Evolutionary conservation across 768 basidiomycete species (phyloP).

Genomic region (Trametes cingulata): DNA sequence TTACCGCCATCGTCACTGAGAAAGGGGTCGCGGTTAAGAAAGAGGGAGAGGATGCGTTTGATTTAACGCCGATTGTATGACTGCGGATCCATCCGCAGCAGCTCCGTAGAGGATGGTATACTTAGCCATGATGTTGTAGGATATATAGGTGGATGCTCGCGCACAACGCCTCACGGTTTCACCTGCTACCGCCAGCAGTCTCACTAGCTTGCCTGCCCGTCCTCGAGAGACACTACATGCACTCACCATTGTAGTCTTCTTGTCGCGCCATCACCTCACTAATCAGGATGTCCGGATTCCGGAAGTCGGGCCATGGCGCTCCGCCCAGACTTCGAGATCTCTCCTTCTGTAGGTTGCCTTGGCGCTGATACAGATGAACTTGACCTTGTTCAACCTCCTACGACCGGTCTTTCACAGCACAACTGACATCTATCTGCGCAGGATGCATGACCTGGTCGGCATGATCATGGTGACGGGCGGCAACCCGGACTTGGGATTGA

Average conservation of each 20-base stretch:
- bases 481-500: background rate
- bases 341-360: background rate
- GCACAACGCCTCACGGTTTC: background rate
- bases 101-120: background rate
- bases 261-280: no score
- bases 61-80: constrained; percentile 60
- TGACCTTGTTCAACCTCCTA: background rate
- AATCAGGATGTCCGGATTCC: no score
- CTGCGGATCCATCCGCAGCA: constrained; percentile 1
- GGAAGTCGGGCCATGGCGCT: background rate
- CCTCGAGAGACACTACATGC: no score
- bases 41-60: constrained; percentile 58
- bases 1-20: constrained; percentile 95
- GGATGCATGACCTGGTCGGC: background rate
- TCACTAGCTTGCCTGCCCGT: no score
- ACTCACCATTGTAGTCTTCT: no score
- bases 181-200: no score
- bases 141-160: background rate
- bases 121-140: background rate
- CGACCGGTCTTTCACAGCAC: background rate
- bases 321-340: background rate
- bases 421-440: background rate
- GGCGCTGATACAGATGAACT: constrained; percentile 1
- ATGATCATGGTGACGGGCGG: background rate
- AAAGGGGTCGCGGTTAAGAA: constrained; percentile 84